Evolutionary conservation across 495 filamentous ascomycete genomes (phyloP).

Genomic region (Emericellopsis terricola): DNA sequence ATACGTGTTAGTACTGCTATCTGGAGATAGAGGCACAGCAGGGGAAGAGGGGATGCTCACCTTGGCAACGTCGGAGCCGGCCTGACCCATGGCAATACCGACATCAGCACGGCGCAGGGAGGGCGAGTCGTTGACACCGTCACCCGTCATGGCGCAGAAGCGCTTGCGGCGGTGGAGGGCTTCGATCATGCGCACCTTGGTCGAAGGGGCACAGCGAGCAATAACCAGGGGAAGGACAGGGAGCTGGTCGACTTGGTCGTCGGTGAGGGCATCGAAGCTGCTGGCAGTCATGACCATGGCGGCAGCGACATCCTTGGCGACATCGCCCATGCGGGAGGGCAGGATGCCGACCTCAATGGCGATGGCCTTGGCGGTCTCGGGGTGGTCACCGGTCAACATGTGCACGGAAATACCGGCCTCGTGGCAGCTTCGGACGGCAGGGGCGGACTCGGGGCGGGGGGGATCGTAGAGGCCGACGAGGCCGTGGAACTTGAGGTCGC

Average conservation of each 20-base stretch:
- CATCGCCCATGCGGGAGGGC: conserved; percentile 28
- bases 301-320: conserved; percentile 37
- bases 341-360: conserved; percentile 50
- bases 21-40: background rate
- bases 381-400: conserved; percentile 58
- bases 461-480: conserved; percentile 44
- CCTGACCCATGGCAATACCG: conserved; percentile 57
- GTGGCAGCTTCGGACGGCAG: conserved; percentile 41
- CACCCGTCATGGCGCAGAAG: conserved; percentile 59
- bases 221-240: conserved; percentile 49
- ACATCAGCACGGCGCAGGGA: conserved; percentile 58
- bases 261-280: conserved; percentile 41
- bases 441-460: conserved; percentile 27
- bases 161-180: conserved; percentile 44
- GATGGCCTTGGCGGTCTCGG: conserved; percentile 46
- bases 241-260: conserved; percentile 40
- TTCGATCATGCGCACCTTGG: conserved; percentile 55
- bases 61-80: conserved; percentile 59
- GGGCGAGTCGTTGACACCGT: conserved; percentile 67
- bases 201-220: conserved; percentile 48
- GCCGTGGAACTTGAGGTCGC: conserved; percentile 34
- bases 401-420: conserved; percentile 54
- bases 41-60: background rate
- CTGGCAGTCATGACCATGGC: conserved; percentile 48
- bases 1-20: background rate